A percentile compares a stretch with the other conserved stretches of the same genome.
phyloP scores from a whole-genome alignment of 208 protist species.

The Trypanosoma scelopori region DNA sequence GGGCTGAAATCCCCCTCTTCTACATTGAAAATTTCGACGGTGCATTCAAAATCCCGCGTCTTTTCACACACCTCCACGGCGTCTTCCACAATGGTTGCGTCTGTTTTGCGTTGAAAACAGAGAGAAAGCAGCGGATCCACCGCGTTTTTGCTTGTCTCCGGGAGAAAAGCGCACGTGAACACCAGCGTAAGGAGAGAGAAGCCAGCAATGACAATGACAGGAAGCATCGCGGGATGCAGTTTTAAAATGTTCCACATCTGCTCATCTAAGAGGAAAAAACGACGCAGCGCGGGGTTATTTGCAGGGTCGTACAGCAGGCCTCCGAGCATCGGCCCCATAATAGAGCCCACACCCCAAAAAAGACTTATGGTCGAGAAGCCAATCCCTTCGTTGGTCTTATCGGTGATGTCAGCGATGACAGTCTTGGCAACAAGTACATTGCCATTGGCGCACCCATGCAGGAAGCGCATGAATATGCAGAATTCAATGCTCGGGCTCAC shows the following conservation, averaged over 20 bases:
- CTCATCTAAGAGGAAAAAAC: constrained; percentile 31
- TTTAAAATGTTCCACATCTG: constrained; percentile 35
- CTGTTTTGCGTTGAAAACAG: constrained; percentile 2
- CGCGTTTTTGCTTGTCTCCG: constrained; percentile 35
- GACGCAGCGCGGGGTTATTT: constrained; percentile 9
- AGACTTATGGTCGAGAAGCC: constrained; percentile 98
- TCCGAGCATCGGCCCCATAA: constrained; percentile 64
- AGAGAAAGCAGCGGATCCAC: constrained; percentile 23
- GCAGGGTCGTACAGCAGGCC: constrained; percentile 75
- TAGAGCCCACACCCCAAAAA: constrained; percentile 71
- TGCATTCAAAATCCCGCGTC: not conserved
- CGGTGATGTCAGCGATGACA: constrained; percentile 81
- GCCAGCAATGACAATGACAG: constrained; percentile 41
- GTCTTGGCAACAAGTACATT: constrained; percentile 77
- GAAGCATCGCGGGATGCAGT: constrained; percentile 69
- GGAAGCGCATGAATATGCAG: constrained; percentile 70
- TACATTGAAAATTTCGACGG: not conserved
- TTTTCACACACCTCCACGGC: constrained; percentile 3
- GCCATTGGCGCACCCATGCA: constrained; percentile 67
- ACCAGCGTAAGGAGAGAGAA: constrained; percentile 35
- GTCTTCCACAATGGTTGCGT: not conserved
- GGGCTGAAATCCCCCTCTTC: not conserved
- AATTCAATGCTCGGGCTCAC: constrained; percentile 53
- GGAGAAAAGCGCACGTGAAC: constrained; percentile 29
- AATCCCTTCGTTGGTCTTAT: constrained; percentile 67